A percentile compares a stretch with the other conserved stretches of the same genome.
phyloP scores from a whole-genome alignment of 208 protist genomes.

The Acanthamoeba lenticulata region DNA sequence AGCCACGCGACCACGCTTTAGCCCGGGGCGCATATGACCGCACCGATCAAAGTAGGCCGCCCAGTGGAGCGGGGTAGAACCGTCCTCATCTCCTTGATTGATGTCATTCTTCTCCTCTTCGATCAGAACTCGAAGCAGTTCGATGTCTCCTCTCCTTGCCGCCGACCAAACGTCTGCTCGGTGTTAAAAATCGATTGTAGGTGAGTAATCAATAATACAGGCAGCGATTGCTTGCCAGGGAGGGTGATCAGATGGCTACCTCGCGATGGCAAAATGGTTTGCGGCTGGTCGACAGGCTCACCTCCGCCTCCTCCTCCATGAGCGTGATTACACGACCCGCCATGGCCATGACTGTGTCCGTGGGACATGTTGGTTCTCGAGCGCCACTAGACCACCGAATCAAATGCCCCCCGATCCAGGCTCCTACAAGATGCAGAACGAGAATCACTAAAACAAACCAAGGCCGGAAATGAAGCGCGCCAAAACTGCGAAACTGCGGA shows the following conservation, averaged over 20 bases:
- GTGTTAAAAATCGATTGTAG: neutral
- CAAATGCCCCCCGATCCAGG: neutral
- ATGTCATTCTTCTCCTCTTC: slow-evolving; percentile 25
- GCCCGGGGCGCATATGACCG: too few species aligned
- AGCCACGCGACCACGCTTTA: too few species aligned
- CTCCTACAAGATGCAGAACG: neutral
- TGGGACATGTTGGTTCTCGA: too few species aligned
- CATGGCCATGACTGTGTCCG: slow-evolving; percentile 1
- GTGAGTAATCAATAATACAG: too few species aligned
- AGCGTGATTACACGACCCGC: slow-evolving; percentile 10
- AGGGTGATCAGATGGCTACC: neutral
- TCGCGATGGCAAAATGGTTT: neutral
- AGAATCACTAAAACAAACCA: neutral
- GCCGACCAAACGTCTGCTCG: neutral
- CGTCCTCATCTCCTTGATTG: slow-evolving; percentile 1
- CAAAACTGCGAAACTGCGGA: neutral
- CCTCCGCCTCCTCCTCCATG: neutral
- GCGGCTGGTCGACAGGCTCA: neutral
- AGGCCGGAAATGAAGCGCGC: neutral
- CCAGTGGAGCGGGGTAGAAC: slow-evolving; percentile 10
- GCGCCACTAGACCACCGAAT: neutral
- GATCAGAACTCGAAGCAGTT: neutral
- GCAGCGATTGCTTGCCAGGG: too few species aligned
- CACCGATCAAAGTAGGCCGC: slow-evolving; percentile 36
- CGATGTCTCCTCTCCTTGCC: neutral